Evolutionary conservation across 2,329 filamentous ascomycete genomes (phyloP), one percentile per base, ranked within the genome.

Genomic region (Colletotrichum zoysiae): DNA sequence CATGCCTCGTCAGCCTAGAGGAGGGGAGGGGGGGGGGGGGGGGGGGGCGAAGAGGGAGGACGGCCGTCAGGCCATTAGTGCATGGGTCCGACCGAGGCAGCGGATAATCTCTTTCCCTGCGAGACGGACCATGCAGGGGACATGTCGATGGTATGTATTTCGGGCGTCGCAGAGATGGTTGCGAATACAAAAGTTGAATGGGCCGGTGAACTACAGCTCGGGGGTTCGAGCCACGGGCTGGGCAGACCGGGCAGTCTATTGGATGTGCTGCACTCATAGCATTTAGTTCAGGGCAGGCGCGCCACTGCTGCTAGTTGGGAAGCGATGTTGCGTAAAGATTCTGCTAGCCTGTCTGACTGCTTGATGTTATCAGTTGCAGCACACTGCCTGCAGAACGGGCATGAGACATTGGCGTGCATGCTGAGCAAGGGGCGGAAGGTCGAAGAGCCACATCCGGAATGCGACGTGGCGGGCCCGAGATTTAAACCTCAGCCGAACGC

Each of bases 381-480:
- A 53, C 46, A n/a, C 30, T 59, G 44, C 65, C 58, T 46, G 57
- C 64, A 68, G 64, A 68, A 56, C 58, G 50, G 46, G 58, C 42
- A 58, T 53, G 55, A 63, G 58, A 69, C 58, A 53, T 64, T 50
- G 57, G 38, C 35, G 48, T 48, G 56, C 38, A 20, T 42, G 38
- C 68, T 55, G 62, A n/a, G 53, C 69, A 63, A 11, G 68, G 69
- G 40, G 58, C 65, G 53, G 69, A 71, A 71, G 58, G 65, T 55
- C 35, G 58, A 71, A 63, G 30, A 60, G 59, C 65, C 44, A 48
- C 40, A 69, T 55, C 51, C 65, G 59, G 46, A 26, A 71, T 71
- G 40, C 65, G 59, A 50, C 53, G 53, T 58, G 44, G 59, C 55
- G 14, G 56, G 23, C 40, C 50, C 44, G 40, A 35, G 23, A 48